Percentiles rank a stretch among this genome's conserved stretches.
phyloP scores from a whole-genome alignment of 352 stramenopile genomes.

The Globisporangium perplexum region DNA sequence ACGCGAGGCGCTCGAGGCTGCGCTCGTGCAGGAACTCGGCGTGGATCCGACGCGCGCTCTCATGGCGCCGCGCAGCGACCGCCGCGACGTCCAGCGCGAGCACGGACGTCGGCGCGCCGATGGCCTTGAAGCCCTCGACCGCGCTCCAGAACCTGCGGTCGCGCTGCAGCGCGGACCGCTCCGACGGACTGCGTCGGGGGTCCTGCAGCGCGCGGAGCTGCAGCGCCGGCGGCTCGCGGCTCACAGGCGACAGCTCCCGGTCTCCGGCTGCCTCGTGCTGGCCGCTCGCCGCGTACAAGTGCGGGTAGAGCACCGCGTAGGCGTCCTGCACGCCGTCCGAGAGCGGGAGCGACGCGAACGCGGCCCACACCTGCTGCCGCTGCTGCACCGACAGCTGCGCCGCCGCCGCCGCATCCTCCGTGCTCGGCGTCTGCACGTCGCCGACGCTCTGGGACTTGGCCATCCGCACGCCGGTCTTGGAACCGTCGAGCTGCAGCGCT shows the following conservation, averaged over 20 bases:
- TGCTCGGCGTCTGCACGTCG: not conserved
- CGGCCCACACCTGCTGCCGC: constrained; percentile 33
- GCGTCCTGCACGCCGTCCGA: constrained; percentile 44
- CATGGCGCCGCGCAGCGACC: constrained; percentile 22
- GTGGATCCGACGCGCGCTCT: constrained; percentile 38
- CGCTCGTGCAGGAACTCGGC: constrained; percentile 32
- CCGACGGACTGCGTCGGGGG: not conserved
- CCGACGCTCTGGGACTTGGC: constrained; percentile 4
- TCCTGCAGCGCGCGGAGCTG: not conserved
- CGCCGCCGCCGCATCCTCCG: not conserved
- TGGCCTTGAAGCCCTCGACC: constrained; percentile 47
- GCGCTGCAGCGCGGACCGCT: constrained; percentile 13
- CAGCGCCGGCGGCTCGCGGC: not conserved
- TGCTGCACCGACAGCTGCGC: constrained; percentile 22
- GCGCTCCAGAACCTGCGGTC: constrained; percentile 63
- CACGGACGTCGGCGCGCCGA: constrained; percentile 21
- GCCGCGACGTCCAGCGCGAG: constrained; percentile 37
- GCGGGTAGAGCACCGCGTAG: constrained; percentile 52
- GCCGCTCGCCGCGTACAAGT: constrained; percentile 22
- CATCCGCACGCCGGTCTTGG: not conserved
- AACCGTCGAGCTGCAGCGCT: constrained; percentile 5
- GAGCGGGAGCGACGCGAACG: constrained; percentile 29
- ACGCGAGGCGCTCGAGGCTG: constrained; percentile 18
- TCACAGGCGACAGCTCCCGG: not conserved
- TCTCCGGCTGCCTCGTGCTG: not conserved